Base-by-base conservation (phyloP, 2,329 filamentous ascomycete genomes). In the Sphaerulina musiva region DNA sequence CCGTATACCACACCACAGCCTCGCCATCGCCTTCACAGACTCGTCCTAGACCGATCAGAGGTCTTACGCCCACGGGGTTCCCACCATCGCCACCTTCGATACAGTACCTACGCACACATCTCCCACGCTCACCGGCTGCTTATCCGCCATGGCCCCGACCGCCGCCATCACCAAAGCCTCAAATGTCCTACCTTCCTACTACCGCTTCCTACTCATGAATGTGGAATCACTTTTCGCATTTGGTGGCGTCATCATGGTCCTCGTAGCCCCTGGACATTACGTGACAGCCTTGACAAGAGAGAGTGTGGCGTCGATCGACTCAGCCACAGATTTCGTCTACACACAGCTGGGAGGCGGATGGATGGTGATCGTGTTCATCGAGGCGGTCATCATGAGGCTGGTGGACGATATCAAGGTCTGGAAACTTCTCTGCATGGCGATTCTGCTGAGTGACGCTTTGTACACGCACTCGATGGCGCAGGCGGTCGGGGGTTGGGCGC, bases 351-450 rank as follows among this genome's bases (percentile, higher is more conserved):
- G 58, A n/a, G 65, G 65, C 39, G 65, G 60, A 23, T 68, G 65
- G 65, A 46, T 61, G 26, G 56, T 64, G 8, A 64, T 68, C 38
- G 59, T 61, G 38, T 68, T 66, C 54, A 62, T 57, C 1, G 65
- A 67, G 56, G 58, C 51, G 11, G 57, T 67, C 6, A 55, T 65
- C 26, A 52, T 68, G 29, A 58, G 65, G 3, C 52, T 63, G 8
- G 61, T 68, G n/a, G 65, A 68, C 51, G 64, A 67, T 49, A 20
- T 65, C 8, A 55, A 57, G 7, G 62, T 65, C 23, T 68, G 65
- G 65, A 62, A 55, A 41, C 53, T 65, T 38, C 47, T 66, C 26
- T 66, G 64, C 51, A 51, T 56, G 32, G 65, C 59, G 6, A 64
- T 68, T 49, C 51, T 68, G 51, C 45, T 63, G 29, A 64, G 57